These are phyloP conservation scores for Suhomyces choctaworum DNA, from an alignment of 1,139 yeast species.

Conservation along the genomic window DNA sequence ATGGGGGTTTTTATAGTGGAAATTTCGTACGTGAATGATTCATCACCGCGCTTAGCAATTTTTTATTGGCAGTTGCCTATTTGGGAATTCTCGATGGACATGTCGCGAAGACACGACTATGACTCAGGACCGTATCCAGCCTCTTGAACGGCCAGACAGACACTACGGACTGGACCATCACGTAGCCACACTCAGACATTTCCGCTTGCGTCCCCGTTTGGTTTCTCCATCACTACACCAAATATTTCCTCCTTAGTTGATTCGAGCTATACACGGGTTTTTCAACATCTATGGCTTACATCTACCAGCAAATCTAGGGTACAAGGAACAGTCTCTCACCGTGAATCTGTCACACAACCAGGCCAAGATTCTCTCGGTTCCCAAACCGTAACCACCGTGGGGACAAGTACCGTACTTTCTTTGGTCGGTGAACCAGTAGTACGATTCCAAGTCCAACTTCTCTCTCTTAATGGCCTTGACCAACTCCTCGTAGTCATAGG, in stretches of 20 bases:
- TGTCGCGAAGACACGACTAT: no score
- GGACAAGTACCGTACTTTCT: slow-evolving; percentile 97
- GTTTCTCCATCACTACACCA: no score
- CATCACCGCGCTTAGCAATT: slow-evolving; percentile 37
- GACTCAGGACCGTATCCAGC: slow-evolving; percentile 1
- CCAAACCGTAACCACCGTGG: slow-evolving; percentile 98
- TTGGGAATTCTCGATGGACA: no score
- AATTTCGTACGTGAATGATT: slow-evolving; percentile 19
- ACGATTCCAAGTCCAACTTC: slow-evolving; percentile 71
- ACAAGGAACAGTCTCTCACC: slow-evolving; percentile 95
- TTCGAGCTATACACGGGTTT: no score
- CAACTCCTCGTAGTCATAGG: slow-evolving; percentile 75
- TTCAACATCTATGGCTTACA: slow-evolving; percentile 82
- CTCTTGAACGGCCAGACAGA: no score
- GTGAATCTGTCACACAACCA: slow-evolving; percentile 98
- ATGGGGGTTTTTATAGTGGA: slow-evolving; percentile 9
- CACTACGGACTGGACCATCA: no score
- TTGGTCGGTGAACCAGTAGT: slow-evolving; percentile 96
- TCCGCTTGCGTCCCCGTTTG: no score
- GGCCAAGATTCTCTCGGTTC: slow-evolving; percentile 96
- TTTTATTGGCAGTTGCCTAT: slow-evolving; percentile 20
- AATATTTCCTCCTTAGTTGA: no score
- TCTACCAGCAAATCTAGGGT: slow-evolving; percentile 97
- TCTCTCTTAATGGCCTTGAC: slow-evolving; percentile 91
- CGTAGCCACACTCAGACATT: no score